Base-by-base conservation (phyloP, 2,329 filamentous ascomycete species). In the Lithohypha guttulata region DNA sequence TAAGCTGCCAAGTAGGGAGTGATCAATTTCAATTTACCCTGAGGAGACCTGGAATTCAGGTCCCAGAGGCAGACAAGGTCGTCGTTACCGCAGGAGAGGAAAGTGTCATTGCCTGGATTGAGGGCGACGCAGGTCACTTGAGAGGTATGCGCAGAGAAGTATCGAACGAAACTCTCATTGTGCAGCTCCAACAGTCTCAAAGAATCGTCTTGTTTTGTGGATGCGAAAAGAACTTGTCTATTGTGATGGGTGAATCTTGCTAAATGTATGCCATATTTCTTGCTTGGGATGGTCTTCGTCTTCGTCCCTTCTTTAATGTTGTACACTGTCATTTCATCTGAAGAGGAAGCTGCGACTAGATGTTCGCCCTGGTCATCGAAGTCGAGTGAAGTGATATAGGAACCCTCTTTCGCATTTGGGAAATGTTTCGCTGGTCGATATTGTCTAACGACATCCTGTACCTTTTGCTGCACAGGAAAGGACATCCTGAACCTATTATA, bases 351-450 rank as follows among this genome's bases (percentile, higher is more conserved):
- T 0, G 87, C 84, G 62, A 98, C 85, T 43, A 93, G 74, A 34
- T 89, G 82, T 60, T 95, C 86, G 59, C 91, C 91, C 29, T 84
- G 81, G 64, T 96, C 87, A 60, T 96, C 87, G 58, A 94, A 98
- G 65, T 98, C 89, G 52, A 98, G 75, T 2, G 89, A 96, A 6
- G 91, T 81, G 43, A 95, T 77, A 48, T 78, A 71, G 3, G 79
- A 75, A 35, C 69, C 53, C 11, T 49, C 49, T 41, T 53, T 56
- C 27, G 26, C 6, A 42, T 31, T 42, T 31, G 66, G 68, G 17
- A 30, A 48, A 62, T 51, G 84, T 70, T 85, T 86, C 32, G 80
- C 80, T 6, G 89, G 84, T 35, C 84, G 73, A 57, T 84, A 93
- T 39, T 71, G 77, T 25, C 75, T 69, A 51, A 94, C 79, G 50